Evolutionary conservation across 2,329 filamentous ascomycete genomes (phyloP), one percentile per base, ranked within the genome.

Genomic region (Plenodomus biglobosus): DNA sequence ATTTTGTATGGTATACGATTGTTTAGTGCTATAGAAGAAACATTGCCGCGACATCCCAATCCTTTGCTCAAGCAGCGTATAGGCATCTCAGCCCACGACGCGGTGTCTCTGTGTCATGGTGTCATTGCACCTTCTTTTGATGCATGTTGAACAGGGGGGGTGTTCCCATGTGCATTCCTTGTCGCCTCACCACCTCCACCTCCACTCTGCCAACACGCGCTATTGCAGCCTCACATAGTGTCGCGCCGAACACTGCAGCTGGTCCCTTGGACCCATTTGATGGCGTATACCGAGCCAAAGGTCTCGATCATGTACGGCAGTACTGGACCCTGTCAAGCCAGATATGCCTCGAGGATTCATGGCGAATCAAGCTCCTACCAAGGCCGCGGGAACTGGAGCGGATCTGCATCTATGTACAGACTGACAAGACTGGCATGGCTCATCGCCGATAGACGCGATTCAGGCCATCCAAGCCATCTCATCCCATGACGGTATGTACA

Each of bases 1-100:
- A 64, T 48, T 42, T 57, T n/a, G n/a, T n/a, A 56, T 58, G 57
- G 34, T 38, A 58, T 59, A 59, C 50, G 37, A 41, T 48, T 42
- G 40, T 32, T 46, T 52, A 49, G 53, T 52, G 54, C 30, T 46
- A 62, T 58, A 52, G 59, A 62, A 47, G 50, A 38, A 50, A 34
- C 45, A 44, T 45, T 16, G 42, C 50, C 19, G 50, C 58, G 56
- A 51, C 46, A 56, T 36, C 51, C 48, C 54, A 49, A 32, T 20
- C 42, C 39, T 43, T 21, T 27, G 43, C 40, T 46, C 32, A 48
- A 22, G 35, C 34, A 20, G 16, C 19, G 42, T 35, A 43, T 34
- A 17, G 40, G 38, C 24, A 37, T 42, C 15, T 42, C 27, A 27
- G 5, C 22, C 24, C 30, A 21, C 40, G 16, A 43, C 51, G 22